These are phyloP conservation scores for Kernera saxatilis DNA, from an alignment of 345 rosid species.

Conservation along the genomic window DNA sequence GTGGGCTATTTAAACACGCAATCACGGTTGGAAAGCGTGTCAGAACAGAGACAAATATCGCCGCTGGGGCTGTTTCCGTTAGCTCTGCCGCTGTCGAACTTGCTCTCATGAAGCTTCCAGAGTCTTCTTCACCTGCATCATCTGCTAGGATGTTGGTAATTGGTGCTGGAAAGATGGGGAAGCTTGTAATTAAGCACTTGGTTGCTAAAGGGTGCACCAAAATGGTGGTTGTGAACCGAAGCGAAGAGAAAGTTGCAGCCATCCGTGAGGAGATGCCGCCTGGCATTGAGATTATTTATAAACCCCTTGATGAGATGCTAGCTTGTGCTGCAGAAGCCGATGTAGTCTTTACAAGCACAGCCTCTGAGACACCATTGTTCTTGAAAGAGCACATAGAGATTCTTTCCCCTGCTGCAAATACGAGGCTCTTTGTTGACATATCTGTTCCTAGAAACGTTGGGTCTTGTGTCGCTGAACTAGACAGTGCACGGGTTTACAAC, in stretches of 20 bases:
- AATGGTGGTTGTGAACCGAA: slow-evolving; percentile 63
- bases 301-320: slow-evolving; percentile 60
- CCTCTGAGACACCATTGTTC: slow-evolving; percentile 72
- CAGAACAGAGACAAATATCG: slow-evolving; percentile 61
- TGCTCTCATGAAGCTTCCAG: slow-evolving; percentile 63
- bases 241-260: slow-evolving; percentile 71
- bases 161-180: slow-evolving; percentile 87
- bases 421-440: slow-evolving; percentile 80
- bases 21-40: slow-evolving; percentile 68
- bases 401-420: slow-evolving; percentile 51
- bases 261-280: slow-evolving; percentile 54
- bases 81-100: slow-evolving; percentile 84
- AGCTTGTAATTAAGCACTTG: slow-evolving; percentile 74
- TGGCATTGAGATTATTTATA: slow-evolving; percentile 63
- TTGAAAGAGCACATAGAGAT: slow-evolving; percentile 57
- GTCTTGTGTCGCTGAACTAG: slow-evolving; percentile 58
- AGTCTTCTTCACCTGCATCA: slow-evolving; percentile 30
- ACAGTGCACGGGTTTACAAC: slow-evolving; percentile 63
- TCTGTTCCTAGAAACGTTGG: slow-evolving; percentile 93
- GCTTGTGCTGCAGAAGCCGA: slow-evolving; percentile 81
- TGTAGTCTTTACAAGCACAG: slow-evolving; percentile 90
- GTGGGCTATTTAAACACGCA: slow-evolving; percentile 71
- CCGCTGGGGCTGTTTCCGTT: slow-evolving; percentile 74
- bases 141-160: slow-evolving; percentile 55
- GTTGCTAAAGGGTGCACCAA: slow-evolving; percentile 68